phyloP scores from a whole-genome alignment of 2,329 filamentous ascomycete species.

The Westerdykella ornata region DNA sequence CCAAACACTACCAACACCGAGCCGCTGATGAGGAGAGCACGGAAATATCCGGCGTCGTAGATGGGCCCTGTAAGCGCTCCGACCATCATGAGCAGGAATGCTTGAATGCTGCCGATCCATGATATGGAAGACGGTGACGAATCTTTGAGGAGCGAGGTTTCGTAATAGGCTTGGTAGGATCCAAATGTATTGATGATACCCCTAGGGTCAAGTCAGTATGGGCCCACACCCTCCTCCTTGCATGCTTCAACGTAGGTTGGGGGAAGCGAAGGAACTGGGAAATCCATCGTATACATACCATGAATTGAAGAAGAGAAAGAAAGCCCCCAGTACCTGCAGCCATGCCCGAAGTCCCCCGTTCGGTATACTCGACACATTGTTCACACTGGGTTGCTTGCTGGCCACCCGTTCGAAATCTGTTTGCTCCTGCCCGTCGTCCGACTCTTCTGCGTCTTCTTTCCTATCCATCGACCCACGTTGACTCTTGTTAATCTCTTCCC shows the following conservation, averaged over 20 bases:
- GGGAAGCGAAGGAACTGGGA: background rate
- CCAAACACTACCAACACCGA: slow-evolving; percentile 44
- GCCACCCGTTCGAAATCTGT: slow-evolving; percentile 15
- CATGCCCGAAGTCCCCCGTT: slow-evolving; percentile 44
- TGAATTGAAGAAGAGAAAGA: slow-evolving; percentile 45
- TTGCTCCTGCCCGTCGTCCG: slow-evolving; percentile 2
- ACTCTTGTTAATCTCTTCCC: background rate
- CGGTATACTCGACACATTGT: slow-evolving; percentile 40
- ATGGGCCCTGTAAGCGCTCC: slow-evolving; percentile 44
- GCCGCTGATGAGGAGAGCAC: slow-evolving; percentile 38
- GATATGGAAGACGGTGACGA: slow-evolving; percentile 42
- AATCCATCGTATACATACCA: too few relatives aligned
- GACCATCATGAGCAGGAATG: slow-evolving; percentile 43
- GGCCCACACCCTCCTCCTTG: background rate
- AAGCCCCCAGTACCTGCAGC: slow-evolving; percentile 45
- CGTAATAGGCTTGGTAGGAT: slow-evolving; percentile 46
- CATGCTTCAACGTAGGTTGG: background rate
- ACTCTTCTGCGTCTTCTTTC: slow-evolving; percentile 13
- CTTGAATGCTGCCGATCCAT: slow-evolving; percentile 47
- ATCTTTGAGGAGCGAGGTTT: slow-evolving; percentile 36
- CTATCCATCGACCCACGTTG: too few relatives aligned
- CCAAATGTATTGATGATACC: slow-evolving; percentile 46
- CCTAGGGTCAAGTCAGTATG: slow-evolving; percentile 14
- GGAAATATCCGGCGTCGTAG: slow-evolving; percentile 47
- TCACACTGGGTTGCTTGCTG: slow-evolving; percentile 31